Percentiles rank a stretch among this genome's conserved stretches.
phyloP scores from a whole-genome alignment of 2,329 filamentous ascomycete genomes.

The Epichloe hybrida region DNA sequence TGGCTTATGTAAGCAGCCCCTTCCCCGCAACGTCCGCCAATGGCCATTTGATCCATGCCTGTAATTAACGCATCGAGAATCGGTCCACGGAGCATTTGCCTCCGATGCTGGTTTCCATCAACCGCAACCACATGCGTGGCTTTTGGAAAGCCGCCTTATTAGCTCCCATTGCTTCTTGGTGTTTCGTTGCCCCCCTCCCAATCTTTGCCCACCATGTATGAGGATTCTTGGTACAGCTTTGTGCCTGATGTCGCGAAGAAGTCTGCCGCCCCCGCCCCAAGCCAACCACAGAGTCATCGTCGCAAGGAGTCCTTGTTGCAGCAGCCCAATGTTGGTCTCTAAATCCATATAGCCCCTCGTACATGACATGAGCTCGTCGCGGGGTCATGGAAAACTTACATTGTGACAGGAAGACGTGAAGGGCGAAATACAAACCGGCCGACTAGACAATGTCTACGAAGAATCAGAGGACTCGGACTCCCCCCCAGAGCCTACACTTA shows the following conservation, averaged over 20 bases:
- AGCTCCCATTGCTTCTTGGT: not conserved
- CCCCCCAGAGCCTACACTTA: constrained; percentile 51
- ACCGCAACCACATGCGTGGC: constrained; percentile 8
- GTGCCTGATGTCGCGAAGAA: constrained; percentile 47
- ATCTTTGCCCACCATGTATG: constrained; percentile 47
- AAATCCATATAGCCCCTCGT: constrained; percentile 6
- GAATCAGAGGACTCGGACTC: constrained; percentile 38
- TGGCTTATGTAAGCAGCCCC: too few relatives aligned
- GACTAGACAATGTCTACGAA: constrained; percentile 45
- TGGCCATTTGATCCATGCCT: not conserved
- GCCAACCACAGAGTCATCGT: constrained; percentile 39
- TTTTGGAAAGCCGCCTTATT: constrained; percentile 11
- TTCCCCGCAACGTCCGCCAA: not conserved
- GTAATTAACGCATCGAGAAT: not conserved
- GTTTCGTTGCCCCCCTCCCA: not conserved
- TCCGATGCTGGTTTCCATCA: not conserved
- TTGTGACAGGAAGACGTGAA: constrained; percentile 38
- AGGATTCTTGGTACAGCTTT: constrained; percentile 75
- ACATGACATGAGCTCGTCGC: not conserved
- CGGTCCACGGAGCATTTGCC: constrained; percentile 5
- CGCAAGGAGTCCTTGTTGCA: constrained; percentile 58
- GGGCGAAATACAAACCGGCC: constrained; percentile 34
- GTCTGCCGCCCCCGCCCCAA: constrained; percentile 29
- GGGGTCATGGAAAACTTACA: constrained; percentile 11
- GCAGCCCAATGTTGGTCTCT: constrained; percentile 43